Conservation (phyloP, 371 early-diverging fungal species). For the Syncephalastrum monosporum region DNA sequence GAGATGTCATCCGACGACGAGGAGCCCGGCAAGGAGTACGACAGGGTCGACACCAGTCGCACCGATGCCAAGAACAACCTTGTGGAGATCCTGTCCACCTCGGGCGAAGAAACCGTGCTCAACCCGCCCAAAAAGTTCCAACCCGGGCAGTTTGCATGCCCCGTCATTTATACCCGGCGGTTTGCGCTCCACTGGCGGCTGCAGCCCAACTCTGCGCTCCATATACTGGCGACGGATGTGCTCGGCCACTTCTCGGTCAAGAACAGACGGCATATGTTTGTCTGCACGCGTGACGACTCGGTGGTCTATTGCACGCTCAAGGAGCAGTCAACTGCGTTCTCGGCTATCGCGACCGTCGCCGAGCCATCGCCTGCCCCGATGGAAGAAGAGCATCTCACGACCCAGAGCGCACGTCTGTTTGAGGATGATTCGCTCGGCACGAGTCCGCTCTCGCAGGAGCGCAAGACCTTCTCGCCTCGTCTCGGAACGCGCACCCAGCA, state of each 20-base stretch:
- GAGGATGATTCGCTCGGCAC: constrained; percentile 1
- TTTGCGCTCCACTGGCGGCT: constrained; percentile 81
- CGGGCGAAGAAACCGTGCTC: constrained; percentile 37
- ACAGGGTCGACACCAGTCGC: constrained; percentile 7
- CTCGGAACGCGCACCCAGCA: not conserved
- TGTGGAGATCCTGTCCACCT: constrained; percentile 43
- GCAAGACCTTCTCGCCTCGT: constrained; percentile 3
- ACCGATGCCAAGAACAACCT: constrained; percentile 38
- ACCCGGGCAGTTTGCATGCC: constrained; percentile 76
- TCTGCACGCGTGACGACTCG: constrained; percentile 51
- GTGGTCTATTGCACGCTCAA: constrained; percentile 65
- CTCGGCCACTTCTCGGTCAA: constrained; percentile 66
- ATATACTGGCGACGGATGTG: constrained; percentile 50
- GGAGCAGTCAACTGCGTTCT: constrained; percentile 9
- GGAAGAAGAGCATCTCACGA: not conserved
- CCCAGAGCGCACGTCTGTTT: too few relatives aligned
- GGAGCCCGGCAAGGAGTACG: constrained; percentile 12
- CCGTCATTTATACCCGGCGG: constrained; percentile 55
- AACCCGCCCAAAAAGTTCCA: constrained; percentile 40
- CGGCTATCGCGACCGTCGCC: constrained; percentile 1
- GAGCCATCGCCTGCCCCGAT: constrained; percentile 7
- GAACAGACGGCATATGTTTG: constrained; percentile 77
- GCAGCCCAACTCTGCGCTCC: constrained; percentile 64
- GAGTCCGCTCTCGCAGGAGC: not conserved
- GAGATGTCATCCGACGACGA: constrained; percentile 54